Evolutionary conservation across 192 early-diverging fungal genomes (phyloP).

Genomic region (Coemansia reversa): DNA sequence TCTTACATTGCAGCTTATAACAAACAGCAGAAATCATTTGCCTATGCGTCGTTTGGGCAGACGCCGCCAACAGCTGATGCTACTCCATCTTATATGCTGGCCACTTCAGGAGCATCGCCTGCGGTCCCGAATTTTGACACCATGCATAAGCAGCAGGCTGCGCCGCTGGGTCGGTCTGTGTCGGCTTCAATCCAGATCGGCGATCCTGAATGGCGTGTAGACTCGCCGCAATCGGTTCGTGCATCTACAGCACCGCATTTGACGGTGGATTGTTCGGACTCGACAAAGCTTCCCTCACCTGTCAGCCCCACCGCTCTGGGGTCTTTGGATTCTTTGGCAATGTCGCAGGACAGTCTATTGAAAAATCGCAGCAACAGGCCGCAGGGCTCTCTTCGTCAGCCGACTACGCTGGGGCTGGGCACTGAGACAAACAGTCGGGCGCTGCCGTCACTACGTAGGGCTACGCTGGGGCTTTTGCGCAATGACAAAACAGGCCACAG

Average conservation of each 20-base stretch:
- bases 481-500: not conserved
- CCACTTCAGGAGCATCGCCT: conserved; percentile 6
- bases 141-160: conserved; percentile 5
- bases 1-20: conserved; percentile 6
- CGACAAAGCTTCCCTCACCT: conserved; percentile 34
- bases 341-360: not conserved
- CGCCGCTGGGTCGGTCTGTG: conserved; percentile 15
- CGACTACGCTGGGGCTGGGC: conserved; percentile 27
- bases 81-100: conserved; percentile 15
- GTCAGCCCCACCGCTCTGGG: conserved; percentile 23
- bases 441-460: conserved; percentile 18
- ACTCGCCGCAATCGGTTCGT: conserved; percentile 35
- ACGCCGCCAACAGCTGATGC: no score
- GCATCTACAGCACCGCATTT: conserved; percentile 17
- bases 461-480: conserved; percentile 32
- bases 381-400: conserved; percentile 7
- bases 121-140: not conserved
- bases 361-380: not conserved
- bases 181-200: conserved; percentile 51
- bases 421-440: not conserved
- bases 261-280: not conserved
- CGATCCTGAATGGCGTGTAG: conserved; percentile 53
- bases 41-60: no score
- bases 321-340: not conserved
- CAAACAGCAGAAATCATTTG: not conserved